A percentile compares a stretch with the other conserved stretches of the same genome.
Conservation (phyloP, 2,329 filamentous ascomycete genomes). For the Hymenoscyphus repandus region DNA sequence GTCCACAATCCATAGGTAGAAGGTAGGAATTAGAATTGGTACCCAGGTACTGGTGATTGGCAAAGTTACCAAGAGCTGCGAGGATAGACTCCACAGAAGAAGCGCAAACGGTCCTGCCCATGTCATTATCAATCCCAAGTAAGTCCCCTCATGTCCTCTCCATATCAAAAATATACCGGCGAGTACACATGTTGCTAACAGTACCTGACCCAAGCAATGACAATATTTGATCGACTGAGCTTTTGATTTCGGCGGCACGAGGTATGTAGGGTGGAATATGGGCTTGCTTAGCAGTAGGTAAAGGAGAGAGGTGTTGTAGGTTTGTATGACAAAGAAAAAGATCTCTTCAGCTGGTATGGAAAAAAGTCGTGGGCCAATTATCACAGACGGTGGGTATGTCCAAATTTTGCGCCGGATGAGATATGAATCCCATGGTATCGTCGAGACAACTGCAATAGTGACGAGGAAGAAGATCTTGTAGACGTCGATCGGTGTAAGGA, state of each 20-base stretch:
- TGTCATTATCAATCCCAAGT: constrained; percentile 62
- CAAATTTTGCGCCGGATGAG: constrained; percentile 63
- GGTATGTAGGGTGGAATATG: constrained; percentile 49
- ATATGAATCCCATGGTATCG: constrained; percentile 73
- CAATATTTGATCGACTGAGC: constrained; percentile 11
- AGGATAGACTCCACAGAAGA: constrained; percentile 58
- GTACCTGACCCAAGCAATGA: constrained; percentile 44
- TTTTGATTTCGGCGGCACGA: constrained; percentile 30
- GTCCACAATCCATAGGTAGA: constrained; percentile 70
- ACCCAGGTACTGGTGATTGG: constrained; percentile 52
- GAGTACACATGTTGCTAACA: constrained; percentile 40
- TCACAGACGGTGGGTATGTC: constrained; percentile 63
- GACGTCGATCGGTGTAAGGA: constrained; percentile 56
- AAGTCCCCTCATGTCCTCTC: constrained; percentile 49
- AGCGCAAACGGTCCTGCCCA: constrained; percentile 65
- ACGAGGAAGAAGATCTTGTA: constrained; percentile 59
- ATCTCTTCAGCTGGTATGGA: constrained; percentile 67
- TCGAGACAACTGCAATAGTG: constrained; percentile 58
- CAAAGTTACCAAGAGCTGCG: constrained; percentile 56
- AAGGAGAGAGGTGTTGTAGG: constrained; percentile 64
- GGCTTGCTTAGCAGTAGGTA: constrained; percentile 64
- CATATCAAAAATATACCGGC: constrained; percentile 41
- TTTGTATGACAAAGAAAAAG: constrained; percentile 75
- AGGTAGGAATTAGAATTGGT: constrained; percentile 58
- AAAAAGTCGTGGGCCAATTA: constrained; percentile 57